Conservation (phyloP, 192 early-diverging fungal genomes). For the Coemansia sp. region DNA sequence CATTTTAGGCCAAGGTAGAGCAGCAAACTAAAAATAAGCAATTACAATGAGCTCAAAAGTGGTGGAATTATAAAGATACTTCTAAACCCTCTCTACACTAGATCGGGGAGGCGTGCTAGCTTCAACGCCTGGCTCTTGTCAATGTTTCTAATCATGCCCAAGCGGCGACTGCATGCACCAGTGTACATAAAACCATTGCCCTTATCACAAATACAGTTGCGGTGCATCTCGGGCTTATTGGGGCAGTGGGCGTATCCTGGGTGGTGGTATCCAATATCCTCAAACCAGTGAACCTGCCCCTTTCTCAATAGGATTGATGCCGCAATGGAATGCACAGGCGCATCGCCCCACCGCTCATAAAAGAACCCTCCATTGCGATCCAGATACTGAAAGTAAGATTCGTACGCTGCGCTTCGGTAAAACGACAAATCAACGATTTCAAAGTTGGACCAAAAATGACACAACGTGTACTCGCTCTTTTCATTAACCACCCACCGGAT, state of each 20-base stretch:
- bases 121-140: slow-evolving; percentile 23
- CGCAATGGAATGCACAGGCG: slow-evolving; percentile 64
- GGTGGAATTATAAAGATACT: too few relatives aligned
- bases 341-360: slow-evolving; percentile 70
- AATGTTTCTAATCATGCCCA: slow-evolving; percentile 23
- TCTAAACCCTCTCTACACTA: too few relatives aligned
- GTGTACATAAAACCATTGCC: slow-evolving; percentile 18
- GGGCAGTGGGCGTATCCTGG: slow-evolving; percentile 63
- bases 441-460: slow-evolving; percentile 80
- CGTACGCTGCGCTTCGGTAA: slow-evolving; percentile 64
- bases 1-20: too few relatives aligned
- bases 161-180: slow-evolving; percentile 28
- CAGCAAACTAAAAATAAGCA: too few relatives aligned
- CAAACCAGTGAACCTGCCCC: slow-evolving; percentile 67
- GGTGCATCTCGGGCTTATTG: slow-evolving; percentile 37
- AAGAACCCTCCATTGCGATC: slow-evolving; percentile 81
- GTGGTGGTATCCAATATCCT: slow-evolving; percentile 68
- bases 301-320: slow-evolving; percentile 59
- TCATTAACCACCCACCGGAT: slow-evolving; percentile 51
- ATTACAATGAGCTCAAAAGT: too few relatives aligned
- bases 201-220: slow-evolving; percentile 18
- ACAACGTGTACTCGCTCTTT: slow-evolving; percentile 54
- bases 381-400: slow-evolving; percentile 64
- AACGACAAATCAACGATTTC: slow-evolving; percentile 74
- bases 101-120: slow-evolving; percentile 32